Conservation (phyloP, 768 basidiomycete species). For the Auricularia cornea region DNA sequence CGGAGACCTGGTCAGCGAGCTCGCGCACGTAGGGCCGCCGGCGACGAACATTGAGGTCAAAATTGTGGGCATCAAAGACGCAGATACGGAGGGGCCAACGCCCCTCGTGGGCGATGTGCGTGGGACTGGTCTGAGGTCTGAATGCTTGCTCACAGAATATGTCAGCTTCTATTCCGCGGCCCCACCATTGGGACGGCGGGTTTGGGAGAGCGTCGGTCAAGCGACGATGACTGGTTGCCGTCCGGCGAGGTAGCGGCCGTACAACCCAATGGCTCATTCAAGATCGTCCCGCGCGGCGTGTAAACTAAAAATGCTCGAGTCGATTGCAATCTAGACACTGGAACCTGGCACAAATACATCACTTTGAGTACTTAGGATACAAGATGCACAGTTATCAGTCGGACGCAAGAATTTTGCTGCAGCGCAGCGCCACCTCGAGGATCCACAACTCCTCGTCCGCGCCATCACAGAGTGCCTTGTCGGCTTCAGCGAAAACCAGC, state of each 20-base stretch:
- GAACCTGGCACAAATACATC: neutral
- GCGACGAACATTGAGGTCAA: slow-evolving; percentile 80
- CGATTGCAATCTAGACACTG: neutral
- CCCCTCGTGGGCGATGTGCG: slow-evolving; percentile 55
- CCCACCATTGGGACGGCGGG: slow-evolving; percentile 58
- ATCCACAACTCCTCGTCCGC: slow-evolving; percentile 97
- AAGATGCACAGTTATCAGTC: neutral
- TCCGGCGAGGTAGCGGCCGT: slow-evolving; percentile 39
- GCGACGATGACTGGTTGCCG: slow-evolving; percentile 38
- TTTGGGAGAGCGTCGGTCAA: slow-evolving; percentile 24
- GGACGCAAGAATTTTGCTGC: slow-evolving; percentile 41
- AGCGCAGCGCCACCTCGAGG: slow-evolving; percentile 73
- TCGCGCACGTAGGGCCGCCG: slow-evolving; percentile 64
- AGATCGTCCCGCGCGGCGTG: slow-evolving; percentile 11
- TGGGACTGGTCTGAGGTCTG: too few species aligned
- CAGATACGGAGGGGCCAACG: slow-evolving; percentile 49
- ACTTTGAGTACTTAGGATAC: neutral
- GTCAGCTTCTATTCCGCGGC: slow-evolving; percentile 49
- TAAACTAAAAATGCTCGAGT: neutral
- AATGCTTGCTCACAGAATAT: too few species aligned
- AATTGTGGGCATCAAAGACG: slow-evolving; percentile 61
- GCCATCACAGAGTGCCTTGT: slow-evolving; percentile 92
- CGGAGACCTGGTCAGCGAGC: slow-evolving; percentile 29
- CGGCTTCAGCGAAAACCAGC: slow-evolving; percentile 84
- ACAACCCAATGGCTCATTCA: slow-evolving; percentile 62